Evolutionary conservation across 208 protist genomes (phyloP).

Genomic region (Crithidia sp.): DNA sequence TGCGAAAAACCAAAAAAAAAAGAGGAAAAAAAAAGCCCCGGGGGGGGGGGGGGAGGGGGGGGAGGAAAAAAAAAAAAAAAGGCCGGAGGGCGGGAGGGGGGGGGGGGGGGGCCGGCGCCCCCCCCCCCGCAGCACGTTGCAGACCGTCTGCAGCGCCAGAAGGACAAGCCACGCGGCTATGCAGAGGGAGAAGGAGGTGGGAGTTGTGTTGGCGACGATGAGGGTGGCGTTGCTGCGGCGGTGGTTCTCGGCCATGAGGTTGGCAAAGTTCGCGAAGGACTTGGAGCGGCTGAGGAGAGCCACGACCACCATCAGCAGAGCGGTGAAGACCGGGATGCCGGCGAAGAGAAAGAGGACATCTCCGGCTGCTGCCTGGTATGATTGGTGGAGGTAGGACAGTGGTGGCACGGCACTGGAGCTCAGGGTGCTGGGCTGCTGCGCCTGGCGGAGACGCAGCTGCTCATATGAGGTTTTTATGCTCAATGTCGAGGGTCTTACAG

Average conservation of each 20-base stretch:
- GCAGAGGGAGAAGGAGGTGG: constrained; percentile 12
- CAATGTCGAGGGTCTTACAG: constrained; percentile 58
- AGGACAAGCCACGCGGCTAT: constrained; percentile 33
- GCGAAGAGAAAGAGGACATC: constrained; percentile 19
- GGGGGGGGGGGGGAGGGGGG: too few relatives aligned
- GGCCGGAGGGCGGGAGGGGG: too few relatives aligned
- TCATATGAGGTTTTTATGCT: too few relatives aligned
- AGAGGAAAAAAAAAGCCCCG: too few relatives aligned
- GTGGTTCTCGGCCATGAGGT: constrained; percentile 8
- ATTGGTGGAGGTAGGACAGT: constrained; percentile 24
- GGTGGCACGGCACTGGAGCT: constrained; percentile 13
- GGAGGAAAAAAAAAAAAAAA: too few relatives aligned
- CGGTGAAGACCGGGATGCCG: constrained; percentile 13
- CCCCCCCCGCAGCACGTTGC: constrained; percentile 28
- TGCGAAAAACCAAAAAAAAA: too few relatives aligned
- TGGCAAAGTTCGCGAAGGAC: constrained; percentile 6
- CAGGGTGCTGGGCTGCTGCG: constrained; percentile 11
- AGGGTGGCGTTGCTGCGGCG: constrained; percentile 20
- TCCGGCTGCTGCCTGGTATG: constrained; percentile 13
- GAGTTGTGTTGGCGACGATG: constrained; percentile 7
- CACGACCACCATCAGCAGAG: constrained; percentile 1
- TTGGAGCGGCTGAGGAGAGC: constrained; percentile 12
- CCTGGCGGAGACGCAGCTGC: constrained; percentile 44
- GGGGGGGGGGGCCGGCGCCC: too few relatives aligned
- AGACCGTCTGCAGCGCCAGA: constrained; percentile 23